phyloP scores from a whole-genome alignment of 805 yeast genomes.

The Metschnikowia bowlesiae region DNA sequence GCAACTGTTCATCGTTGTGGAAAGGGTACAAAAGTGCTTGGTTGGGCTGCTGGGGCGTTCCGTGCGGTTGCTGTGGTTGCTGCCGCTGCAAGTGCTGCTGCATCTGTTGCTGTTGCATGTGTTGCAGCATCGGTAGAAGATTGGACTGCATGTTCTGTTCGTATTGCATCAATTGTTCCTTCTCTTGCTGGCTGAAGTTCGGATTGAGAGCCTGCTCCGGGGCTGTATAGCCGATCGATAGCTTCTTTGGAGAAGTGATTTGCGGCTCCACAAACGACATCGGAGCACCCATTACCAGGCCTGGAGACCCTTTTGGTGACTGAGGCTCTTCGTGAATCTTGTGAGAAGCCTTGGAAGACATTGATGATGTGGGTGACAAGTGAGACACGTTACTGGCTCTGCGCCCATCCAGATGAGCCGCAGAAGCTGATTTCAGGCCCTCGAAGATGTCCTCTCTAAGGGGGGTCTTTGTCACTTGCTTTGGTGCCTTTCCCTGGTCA shows the following conservation, averaged over 20 bases:
- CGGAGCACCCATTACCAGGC: background rate
- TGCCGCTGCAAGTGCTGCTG: constrained; percentile 2
- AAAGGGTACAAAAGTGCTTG: background rate
- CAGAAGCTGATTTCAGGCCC: constrained; percentile 9
- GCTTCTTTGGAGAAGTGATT: background rate
- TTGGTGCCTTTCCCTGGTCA: constrained; percentile 25
- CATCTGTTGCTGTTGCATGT: background rate
- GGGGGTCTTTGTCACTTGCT: constrained; percentile 17
- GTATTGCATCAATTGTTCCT: background rate
- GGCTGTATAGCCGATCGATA: background rate
- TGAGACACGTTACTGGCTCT: constrained; percentile 9
- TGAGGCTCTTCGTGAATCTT: constrained; percentile 34
- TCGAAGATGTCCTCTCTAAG: constrained; percentile 39
- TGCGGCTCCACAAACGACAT: background rate
- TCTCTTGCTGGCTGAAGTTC: background rate
- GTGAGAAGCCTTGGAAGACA: constrained; percentile 29
- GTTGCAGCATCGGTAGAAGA: background rate
- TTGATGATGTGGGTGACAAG: constrained; percentile 34
- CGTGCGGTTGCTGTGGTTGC: constrained; percentile 1
- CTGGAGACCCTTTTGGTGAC: constrained; percentile 38
- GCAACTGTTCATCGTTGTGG: background rate
- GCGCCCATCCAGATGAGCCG: constrained; percentile 3
- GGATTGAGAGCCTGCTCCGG: background rate
- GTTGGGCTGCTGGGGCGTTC: background rate
- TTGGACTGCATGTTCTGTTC: background rate